Evolutionary conservation across 1,139 yeast species (phyloP), one percentile per base, ranked within the genome.

Genomic region (Suhomyces coccinellae): DNA sequence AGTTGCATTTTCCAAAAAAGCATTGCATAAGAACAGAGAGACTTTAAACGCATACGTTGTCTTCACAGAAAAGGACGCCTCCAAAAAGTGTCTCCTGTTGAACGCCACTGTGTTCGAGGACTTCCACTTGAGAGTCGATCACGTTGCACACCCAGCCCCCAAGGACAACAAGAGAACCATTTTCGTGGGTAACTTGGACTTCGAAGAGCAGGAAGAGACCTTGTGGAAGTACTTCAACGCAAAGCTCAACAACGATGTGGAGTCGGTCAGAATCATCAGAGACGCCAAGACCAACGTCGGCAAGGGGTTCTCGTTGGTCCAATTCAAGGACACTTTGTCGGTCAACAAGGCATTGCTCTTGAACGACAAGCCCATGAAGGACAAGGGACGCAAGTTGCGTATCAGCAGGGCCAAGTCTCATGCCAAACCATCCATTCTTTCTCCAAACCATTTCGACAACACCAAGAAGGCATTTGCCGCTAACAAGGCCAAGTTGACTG

Each of bases 281-380:
- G 99, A 95, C 63, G 70, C 96, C 15, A 88, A 88, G 67, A 93
- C 98, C 26, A 93, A 95, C 58, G 74, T 93, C 51, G 99, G 99
- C 54, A 95, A 93, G 68, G 99, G 99, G 4, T 91, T 95, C 71
- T 99, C 97, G 5, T 87, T 90, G 63, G 90, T 95, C 29, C 98
- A 93, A 66, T 95, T 91, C 69, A 79, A 76, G 51, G 97, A 91
- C 65, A 71, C 91, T 22, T 79, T 85, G 48, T 76, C 85, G 33
- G 97, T 95, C 12, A 83, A 85, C 52, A 87, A 87, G 61, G 97
- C 97, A 0, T 67, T 95, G 47, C 65, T 89, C 51, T 70, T 89
- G 50, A 80, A 91, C 62, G 95, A 82, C 41, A 85, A 87, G 66
- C 79, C 82, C 46, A 72, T 88, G 60, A 68, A 67, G 6, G 64